Evolutionary conservation across 495 filamentous ascomycete species (phyloP), one percentile per base, ranked within the genome.

Genomic region (Neurospora africana): DNA sequence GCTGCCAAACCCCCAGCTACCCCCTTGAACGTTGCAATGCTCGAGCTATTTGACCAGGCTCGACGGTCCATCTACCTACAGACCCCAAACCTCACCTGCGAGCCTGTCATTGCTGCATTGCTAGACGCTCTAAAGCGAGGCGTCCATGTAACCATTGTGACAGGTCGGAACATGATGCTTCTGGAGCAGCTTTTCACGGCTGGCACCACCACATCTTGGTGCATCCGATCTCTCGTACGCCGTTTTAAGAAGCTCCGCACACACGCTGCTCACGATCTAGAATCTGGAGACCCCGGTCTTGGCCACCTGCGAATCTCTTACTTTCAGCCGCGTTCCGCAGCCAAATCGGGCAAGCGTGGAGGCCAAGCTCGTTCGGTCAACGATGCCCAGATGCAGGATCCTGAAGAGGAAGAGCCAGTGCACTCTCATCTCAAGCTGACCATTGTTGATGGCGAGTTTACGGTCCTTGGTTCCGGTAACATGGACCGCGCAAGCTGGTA

Each of bases 401-500:
- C 43, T 19, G 65, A 68, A 23, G 75, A 67, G 11, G 81, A 83
- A 68, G 86, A 89, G 72, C 90, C 89, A 6, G 84, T 87, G 43
- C 88, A 92, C 72, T 87, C 85, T n/a, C 91, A 94, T 79, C 79
- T 93, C 36, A 94, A 93, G 76, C 79, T 91, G 43, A 86, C 84
- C 17, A 80, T 91, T 35, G 82, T 92, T 6, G 91, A 94, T 78
- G 80, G 78, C 7, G 79, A 86, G 70, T 84, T 87, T 36, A 81
- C 85, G 17, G 82, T 94, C 8, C 81, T 93, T 13, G 91, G 91
- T 2, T 92, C 90, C 72, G 91, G 89, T 37, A 94, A 94, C 75
- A 86, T 90, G 84, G 91, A 94, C 80, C 84, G 91, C 0, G 90
- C 91, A 21, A 91, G 89, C 76, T 93, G 89, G 89, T 92, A 84